Base-by-base conservation (phyloP, 805 yeast species). In the Lachancea sp. region DNA sequence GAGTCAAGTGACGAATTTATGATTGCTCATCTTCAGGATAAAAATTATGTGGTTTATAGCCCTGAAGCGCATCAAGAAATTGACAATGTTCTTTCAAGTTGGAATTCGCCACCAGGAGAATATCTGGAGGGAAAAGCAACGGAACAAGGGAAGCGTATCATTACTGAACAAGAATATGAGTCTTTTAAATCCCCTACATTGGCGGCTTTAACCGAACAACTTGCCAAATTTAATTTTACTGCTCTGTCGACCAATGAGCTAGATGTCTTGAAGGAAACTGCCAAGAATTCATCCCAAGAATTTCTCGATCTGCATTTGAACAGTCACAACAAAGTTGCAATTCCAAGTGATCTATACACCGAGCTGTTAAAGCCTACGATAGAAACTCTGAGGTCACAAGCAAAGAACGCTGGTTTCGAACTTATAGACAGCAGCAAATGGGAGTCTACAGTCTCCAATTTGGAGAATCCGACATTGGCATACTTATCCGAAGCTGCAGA, bases 341-440 rank as follows among this genome's bases (percentile, higher is more conserved):
- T 55, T 4, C 48, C 59, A 8, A 35, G 26, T 15, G 42, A 42
- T 3, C 47, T 47, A n/a, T 45, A 40, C 38, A 18, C 41, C 15
- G 16, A 44, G 2, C 42, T 58, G 3, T n/a, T 12, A n/a, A 32
- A 46, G 5, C 57, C 55, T 20, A 33, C 47, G 7, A 11, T 27
- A 4, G 52, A 46, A 13, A 46, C 31, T 15, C 27, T 53, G 42
- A 41, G 29, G 6, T 41, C 43, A 18, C 47, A 46, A 20, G 55
- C 55, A 8, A 31, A 19, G n/a, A 11, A 15, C 19, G 20, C n/a
- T 11, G 39, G 39, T 9, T 36, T 3, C 19, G 13, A 36, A 36
- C 31, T 36, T 22, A 29, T 36, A 4, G 19, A 36, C 11, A 15
- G 16, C 13, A 3, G 11, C 12, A 31, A 36, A 11, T 36, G 39